Conservation (phyloP, 257 asterid species). For the Coffea eugenioides region DNA sequence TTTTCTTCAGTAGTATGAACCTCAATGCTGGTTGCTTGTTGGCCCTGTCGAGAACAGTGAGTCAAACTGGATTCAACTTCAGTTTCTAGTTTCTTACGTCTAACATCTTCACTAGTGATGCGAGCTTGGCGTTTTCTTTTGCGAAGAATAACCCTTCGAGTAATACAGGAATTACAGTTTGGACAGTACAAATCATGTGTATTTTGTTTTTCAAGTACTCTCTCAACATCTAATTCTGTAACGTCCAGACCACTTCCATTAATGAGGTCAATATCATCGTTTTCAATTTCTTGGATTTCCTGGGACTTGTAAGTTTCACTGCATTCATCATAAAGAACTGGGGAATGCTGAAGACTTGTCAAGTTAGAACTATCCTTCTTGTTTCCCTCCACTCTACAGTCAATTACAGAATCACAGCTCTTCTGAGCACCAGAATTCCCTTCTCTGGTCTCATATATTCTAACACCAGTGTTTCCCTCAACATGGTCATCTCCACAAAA, state of each 20-base stretch:
- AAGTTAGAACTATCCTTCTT: constrained; percentile 13
- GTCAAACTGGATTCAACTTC: constrained; percentile 19
- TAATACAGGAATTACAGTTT: constrained; percentile 88
- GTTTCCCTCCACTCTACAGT: constrained; percentile 26
- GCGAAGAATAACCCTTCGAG: constrained; percentile 76
- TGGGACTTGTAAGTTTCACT: constrained; percentile 20
- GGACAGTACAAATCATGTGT: constrained; percentile 91
- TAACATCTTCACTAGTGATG: constrained; percentile 42
- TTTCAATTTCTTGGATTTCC: constrained; percentile 47
- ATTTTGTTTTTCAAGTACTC: constrained; percentile 54
- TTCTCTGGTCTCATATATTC: constrained; percentile 20
- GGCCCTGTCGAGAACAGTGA: constrained; percentile 13
- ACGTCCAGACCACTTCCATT: constrained; percentile 45
- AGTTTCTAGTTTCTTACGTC: constrained; percentile 44
- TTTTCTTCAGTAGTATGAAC: constrained; percentile 24
- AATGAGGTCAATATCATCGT: constrained; percentile 43
- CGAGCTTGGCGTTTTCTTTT: constrained; percentile 66
- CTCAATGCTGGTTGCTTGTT: constrained; percentile 19
- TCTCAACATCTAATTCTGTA: constrained; percentile 60
- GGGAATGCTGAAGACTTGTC: constrained; percentile 31
- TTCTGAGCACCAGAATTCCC: constrained; percentile 21
- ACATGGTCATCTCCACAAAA: constrained; percentile 30
- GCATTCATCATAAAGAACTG: constrained; percentile 31
- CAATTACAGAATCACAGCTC: constrained; percentile 20
- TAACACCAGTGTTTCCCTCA: constrained; percentile 21